phyloP scores from a whole-genome alignment of 768 basidiomycete species.

The Trametes sanguinea region DNA sequence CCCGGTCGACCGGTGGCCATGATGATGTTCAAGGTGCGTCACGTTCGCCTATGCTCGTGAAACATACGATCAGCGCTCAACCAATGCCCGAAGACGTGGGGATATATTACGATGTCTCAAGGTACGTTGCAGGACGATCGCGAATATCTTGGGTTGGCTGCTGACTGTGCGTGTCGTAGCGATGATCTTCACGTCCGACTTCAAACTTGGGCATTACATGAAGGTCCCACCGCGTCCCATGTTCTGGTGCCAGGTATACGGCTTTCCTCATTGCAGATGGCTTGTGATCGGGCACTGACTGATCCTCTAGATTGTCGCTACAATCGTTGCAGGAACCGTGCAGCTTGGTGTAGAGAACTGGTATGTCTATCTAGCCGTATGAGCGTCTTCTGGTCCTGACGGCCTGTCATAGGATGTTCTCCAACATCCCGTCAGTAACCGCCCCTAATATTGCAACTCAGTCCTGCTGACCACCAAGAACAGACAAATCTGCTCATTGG shows the following conservation, averaged over 20 bases:
- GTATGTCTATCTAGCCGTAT: no score
- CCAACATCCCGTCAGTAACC: conserved; percentile 57
- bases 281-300: no score
- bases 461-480: not conserved
- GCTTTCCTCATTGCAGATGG: no score
- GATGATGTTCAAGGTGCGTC: conserved; percentile 72
- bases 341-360: conserved; percentile 66
- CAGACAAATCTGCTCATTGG: conserved; percentile 13
- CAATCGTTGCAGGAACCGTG: conserved; percentile 59
- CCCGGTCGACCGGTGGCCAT: conserved; percentile 72
- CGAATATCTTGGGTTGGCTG: no score
- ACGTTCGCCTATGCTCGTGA: no score
- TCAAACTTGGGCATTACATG: conserved; percentile 79
- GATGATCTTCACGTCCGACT: conserved; percentile 71
- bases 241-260: conserved; percentile 46
- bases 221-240: conserved; percentile 54
- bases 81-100: conserved; percentile 45
- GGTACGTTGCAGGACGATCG: no score
- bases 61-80: no score
- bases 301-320: conserved; percentile 44
- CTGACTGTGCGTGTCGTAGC: conserved; percentile 32
- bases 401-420: conserved; percentile 47
- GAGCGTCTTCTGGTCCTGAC: no score
- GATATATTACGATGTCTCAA: conserved; percentile 64
- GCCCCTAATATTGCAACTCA: not conserved